Evolutionary conservation across 148 eudicot species (phyloP).

Genomic region (Chenopodium berlandieri): DNA sequence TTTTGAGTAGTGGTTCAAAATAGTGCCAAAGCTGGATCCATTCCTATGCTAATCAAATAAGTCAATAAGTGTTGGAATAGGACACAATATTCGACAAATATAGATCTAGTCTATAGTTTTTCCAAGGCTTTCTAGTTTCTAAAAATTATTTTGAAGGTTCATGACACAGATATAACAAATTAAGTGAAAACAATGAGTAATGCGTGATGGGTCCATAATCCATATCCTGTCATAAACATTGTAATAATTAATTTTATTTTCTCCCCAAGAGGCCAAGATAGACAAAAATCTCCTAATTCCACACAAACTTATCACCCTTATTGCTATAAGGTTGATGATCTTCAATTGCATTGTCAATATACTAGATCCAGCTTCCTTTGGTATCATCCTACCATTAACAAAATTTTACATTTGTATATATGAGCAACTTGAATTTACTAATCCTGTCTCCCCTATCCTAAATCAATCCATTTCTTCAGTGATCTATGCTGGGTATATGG

Average conservation of each 20-base stretch:
- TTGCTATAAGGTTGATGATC: not conserved
- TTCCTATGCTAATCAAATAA: not conserved
- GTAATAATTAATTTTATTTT: not conserved
- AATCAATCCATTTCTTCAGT: not conserved
- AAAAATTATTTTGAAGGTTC: not conserved
- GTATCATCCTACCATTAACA: conserved; percentile 1
- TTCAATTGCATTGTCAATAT: not conserved
- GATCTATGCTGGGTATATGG: not conserved
- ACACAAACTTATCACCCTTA: not conserved
- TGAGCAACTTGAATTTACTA: not conserved
- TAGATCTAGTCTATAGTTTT: not conserved
- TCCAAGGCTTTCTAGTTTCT: not conserved
- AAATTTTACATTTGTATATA: not conserved
- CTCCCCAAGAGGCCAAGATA: not conserved
- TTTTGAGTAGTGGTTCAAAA: not conserved
- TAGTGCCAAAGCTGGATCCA: not conserved
- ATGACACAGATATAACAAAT: not conserved
- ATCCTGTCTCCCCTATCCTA: not conserved
- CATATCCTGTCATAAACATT: not conserved
- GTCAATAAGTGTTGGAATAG: not conserved
- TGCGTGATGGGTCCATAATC: not conserved
- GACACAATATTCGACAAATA: not conserved
- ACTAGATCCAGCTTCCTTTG: not conserved
- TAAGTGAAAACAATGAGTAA: not conserved
- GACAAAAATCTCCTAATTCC: not conserved